Evolutionary conservation across 78 protist species (phyloP), one percentile per base, ranked within the genome.

Genomic region (Emiliania huxleyi): DNA sequence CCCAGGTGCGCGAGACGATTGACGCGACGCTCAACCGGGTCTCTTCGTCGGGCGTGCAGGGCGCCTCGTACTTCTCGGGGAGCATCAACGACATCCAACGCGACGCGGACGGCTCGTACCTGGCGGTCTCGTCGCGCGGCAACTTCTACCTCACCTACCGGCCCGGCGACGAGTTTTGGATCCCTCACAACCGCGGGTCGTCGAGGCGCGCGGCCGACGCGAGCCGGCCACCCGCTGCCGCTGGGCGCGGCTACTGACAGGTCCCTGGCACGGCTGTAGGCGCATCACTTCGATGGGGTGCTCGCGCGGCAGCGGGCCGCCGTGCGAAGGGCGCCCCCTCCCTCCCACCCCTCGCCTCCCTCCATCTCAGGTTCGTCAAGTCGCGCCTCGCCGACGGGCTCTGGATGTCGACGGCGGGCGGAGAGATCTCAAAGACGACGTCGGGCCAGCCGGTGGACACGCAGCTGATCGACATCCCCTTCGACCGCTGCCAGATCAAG

Each of bases 1-100:
- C 89, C 44, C 56, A 81, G 89, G 89, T 81, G 49, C 89, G 52
- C 19, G 89, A 81, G 56, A 81, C 89, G 35, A 81, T 81, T 42
- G 89, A 81, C 18, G 89, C 89, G 89, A 81, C 89, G 89, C 89
- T 81, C 89, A 81, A 81, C 55, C 89, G 89, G 19, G 89, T 81
- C 55, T 81, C 89, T 2, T 81, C 89, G 42, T 81, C 89, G 5
- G 89, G 89, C 12, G 89, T 81, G 89, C 89, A 81, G 89, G 89
- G 89, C 89, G 89, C 89, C n/a, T 81, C 89, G 22, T 81, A 81
- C 89, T 81, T 81, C 56, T 44, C 89, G 18, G 89, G 89, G 35
- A 1, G 40, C 18, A 81, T 81, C 89, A 81, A 44, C 38, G 0
- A 25, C 33, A 44, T 81, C 15, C 40, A 19, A 38, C 89, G 89